A percentile compares a stretch with the other conserved stretches of the same genome.
Evolutionary conservation across 2,329 filamentous ascomycete species (phyloP).

Genomic region (Fusarium anthophilum): DNA sequence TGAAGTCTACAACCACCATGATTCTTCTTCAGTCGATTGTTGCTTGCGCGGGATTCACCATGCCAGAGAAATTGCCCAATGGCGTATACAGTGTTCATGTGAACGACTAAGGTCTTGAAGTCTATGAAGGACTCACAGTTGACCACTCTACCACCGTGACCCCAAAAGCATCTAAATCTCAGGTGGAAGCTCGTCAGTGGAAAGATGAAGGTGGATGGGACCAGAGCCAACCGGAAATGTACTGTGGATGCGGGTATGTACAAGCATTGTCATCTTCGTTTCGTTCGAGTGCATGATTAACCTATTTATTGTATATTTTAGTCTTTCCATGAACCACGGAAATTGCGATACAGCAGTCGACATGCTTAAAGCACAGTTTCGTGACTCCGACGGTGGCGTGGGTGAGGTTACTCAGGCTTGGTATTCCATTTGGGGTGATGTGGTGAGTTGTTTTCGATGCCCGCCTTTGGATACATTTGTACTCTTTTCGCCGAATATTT

Average conservation of each 20-base stretch:
- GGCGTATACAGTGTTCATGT: background rate
- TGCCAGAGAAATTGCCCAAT: background rate
- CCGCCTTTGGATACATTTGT: too few species aligned
- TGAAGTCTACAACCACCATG: background rate
- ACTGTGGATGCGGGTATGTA: background rate
- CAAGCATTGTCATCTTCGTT: background rate
- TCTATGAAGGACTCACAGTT: background rate
- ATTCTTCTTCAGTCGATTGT: background rate
- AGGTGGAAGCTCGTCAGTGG: background rate
- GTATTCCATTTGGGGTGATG: background rate
- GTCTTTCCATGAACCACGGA: background rate
- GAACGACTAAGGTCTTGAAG: background rate
- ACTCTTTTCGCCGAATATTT: background rate
- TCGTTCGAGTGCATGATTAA: background rate
- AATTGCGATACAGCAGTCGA: background rate
- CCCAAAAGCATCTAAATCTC: background rate
- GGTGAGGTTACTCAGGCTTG: background rate
- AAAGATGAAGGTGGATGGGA: background rate
- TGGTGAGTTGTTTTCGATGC: background rate
- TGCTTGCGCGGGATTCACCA: background rate
- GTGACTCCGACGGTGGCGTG: background rate
- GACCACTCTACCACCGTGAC: background rate
- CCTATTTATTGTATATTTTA: background rate
- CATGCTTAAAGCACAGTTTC: background rate
- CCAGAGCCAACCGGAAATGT: background rate